phyloP scores from a whole-genome alignment of 2,329 filamentous ascomycete genomes.

The Keithomyces neogunnii region DNA sequence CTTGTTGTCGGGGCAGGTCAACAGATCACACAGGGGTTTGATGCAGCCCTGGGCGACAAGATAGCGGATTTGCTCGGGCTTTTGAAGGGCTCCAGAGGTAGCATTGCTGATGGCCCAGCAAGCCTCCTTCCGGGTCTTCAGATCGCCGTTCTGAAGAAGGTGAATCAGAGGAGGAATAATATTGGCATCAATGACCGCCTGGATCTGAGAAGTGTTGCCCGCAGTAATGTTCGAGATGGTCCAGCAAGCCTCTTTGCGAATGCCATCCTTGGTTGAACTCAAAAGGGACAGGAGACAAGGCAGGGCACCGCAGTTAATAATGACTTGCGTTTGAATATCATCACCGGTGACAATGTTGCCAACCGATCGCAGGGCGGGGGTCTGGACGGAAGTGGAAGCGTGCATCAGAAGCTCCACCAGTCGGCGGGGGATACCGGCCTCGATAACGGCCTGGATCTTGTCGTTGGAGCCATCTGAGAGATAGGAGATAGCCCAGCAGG shows the following conservation, averaged over 20 bases:
- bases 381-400: constrained; percentile 95
- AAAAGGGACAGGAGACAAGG: constrained; percentile 87
- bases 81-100: constrained; percentile 93
- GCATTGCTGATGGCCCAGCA: constrained; percentile 99
- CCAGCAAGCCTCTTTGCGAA: constrained; percentile 99
- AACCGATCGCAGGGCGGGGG: constrained; percentile 89
- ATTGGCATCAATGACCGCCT: constrained; percentile 91
- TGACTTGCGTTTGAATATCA: constrained; percentile 97
- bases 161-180: constrained; percentile 96
- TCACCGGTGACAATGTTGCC: constrained; percentile 99
- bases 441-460: constrained; percentile 98
- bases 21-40: constrained; percentile 90
- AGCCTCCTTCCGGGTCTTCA: constrained; percentile 98
- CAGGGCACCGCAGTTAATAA: constrained; percentile 95
- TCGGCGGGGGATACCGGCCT: constrained; percentile 92
- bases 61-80: constrained; percentile 97
- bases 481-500: constrained; percentile 99
- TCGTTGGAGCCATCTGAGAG: constrained; percentile 97
- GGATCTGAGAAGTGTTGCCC: constrained; percentile 95
- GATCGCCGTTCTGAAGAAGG: constrained; percentile 89
- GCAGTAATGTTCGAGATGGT: constrained; percentile 99
- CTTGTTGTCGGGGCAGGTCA: constrained; percentile 97
- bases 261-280: constrained; percentile 96
- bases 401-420: constrained; percentile 97
- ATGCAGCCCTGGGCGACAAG: constrained; percentile 91